phyloP scores from a whole-genome alignment of 139 green algal genomes.

The Chlamydomonas sphaeroides region DNA sequence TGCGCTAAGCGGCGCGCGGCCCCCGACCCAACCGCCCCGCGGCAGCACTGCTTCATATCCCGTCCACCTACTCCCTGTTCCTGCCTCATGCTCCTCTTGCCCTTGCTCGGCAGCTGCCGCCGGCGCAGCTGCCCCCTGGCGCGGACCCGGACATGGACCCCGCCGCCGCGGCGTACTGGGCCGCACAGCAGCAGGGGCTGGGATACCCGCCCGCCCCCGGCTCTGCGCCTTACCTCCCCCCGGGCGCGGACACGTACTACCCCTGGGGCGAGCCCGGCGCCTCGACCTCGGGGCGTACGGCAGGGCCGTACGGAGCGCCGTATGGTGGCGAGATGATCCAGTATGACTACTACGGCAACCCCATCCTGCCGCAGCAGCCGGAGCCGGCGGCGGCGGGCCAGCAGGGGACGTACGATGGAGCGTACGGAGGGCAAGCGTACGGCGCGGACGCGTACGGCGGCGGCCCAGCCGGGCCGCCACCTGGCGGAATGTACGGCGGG shows the following conservation, averaged over 20 bases:
- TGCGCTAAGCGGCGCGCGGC: no score
- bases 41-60: no score
- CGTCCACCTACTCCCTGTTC: not conserved
- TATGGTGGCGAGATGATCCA: conserved; percentile 26
- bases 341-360: conserved; percentile 52
- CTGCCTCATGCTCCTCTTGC: not conserved
- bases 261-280: not conserved
- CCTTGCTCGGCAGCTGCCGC: not conserved
- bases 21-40: no score
- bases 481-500: conserved; percentile 18
- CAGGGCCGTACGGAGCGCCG: not conserved
- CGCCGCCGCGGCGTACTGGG: not conserved
- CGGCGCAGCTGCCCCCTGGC: not conserved
- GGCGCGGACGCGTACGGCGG: conserved; percentile 8
- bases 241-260: conserved; percentile 18
- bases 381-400: conserved; percentile 3
- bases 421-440: not conserved
- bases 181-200: not conserved
- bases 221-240: conserved; percentile 2
- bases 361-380: conserved; percentile 41
- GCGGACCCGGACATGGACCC: not conserved
- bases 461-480: conserved; percentile 6
- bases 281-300: not conserved
- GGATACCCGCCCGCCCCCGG: not conserved
- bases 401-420: not conserved